phyloP scores from a whole-genome alignment of 2,329 filamentous ascomycete species.

The Colletotrichum sp. region DNA sequence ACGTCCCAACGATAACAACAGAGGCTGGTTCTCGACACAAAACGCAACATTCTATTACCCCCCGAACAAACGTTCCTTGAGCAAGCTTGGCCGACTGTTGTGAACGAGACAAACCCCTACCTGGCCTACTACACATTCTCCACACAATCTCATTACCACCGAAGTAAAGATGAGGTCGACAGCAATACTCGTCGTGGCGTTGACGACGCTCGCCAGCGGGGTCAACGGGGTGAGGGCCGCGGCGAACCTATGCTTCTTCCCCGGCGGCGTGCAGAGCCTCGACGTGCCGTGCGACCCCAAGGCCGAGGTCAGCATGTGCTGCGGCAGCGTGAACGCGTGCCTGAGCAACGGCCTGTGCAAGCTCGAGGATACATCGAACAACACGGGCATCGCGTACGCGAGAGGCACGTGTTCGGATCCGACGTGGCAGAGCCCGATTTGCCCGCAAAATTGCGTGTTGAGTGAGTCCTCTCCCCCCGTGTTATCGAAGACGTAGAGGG shows the following conservation, averaged over 20 bases:
- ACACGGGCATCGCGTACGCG: constrained; percentile 14
- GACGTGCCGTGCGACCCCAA: constrained; percentile 17
- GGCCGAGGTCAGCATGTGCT: constrained; percentile 19
- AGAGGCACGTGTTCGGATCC: constrained; percentile 15
- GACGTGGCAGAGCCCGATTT: constrained; percentile 15
- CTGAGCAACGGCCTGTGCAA: constrained; percentile 16
- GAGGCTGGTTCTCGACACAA: constrained; percentile 14
- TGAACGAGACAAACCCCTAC: background rate
- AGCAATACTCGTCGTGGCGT: background rate
- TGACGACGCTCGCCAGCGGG: background rate
- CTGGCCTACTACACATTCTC: background rate
- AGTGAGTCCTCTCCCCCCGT: background rate
- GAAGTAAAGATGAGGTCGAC: background rate
- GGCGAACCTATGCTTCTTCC: constrained; percentile 17
- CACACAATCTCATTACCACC: background rate
- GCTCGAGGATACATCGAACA: constrained; percentile 9
- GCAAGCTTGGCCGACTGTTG: background rate
- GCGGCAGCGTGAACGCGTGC: constrained; percentile 12
- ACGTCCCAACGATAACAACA: background rate
- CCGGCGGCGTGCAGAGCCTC: constrained; percentile 11
- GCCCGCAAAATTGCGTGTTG: constrained; percentile 9
- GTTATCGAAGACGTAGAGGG: rapidly evolving
- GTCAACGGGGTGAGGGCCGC: background rate
- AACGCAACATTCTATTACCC: background rate
- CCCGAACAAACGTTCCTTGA: background rate